Evolutionary conservation across 2,329 filamentous ascomycete genomes (phyloP).

Genomic region (Plectosphaerella cucumerina): DNA sequence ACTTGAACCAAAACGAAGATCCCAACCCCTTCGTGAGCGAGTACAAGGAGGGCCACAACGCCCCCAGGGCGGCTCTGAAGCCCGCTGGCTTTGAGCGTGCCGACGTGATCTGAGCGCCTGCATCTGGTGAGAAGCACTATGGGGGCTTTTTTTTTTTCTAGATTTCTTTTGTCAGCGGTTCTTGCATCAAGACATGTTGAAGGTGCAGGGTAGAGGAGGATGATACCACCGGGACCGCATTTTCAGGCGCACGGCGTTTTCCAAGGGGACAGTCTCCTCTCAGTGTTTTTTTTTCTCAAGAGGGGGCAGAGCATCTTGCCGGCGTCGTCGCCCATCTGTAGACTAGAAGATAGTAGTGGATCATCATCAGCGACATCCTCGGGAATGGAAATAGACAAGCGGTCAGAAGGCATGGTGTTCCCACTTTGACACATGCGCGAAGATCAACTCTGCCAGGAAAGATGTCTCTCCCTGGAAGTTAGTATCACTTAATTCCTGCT

Average conservation of each 20-base stretch:
- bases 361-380: too few relatives aligned
- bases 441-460: too few relatives aligned
- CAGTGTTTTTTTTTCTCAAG: not conserved
- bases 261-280: not conserved
- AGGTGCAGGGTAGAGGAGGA: not conserved
- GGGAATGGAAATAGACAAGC: too few relatives aligned
- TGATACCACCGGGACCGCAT: slow-evolving; percentile 1
- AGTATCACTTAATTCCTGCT: too few relatives aligned
- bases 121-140: not conserved
- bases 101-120: slow-evolving; percentile 60
- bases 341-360: too few relatives aligned
- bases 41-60: slow-evolving; percentile 65
- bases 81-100: slow-evolving; percentile 76
- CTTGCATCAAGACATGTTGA: not conserved
- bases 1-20: slow-evolving; percentile 78
- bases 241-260: not conserved
- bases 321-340: too few relatives aligned
- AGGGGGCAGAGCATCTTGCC: too few relatives aligned
- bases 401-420: too few relatives aligned
- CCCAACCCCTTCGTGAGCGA: slow-evolving; percentile 88
- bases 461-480: too few relatives aligned
- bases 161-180: not conserved
- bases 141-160: too few relatives aligned
- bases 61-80: slow-evolving; percentile 63
- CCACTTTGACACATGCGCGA: too few relatives aligned